Base-by-base conservation (phyloP, 192 early-diverging fungal genomes). In the Dispira simplex region DNA sequence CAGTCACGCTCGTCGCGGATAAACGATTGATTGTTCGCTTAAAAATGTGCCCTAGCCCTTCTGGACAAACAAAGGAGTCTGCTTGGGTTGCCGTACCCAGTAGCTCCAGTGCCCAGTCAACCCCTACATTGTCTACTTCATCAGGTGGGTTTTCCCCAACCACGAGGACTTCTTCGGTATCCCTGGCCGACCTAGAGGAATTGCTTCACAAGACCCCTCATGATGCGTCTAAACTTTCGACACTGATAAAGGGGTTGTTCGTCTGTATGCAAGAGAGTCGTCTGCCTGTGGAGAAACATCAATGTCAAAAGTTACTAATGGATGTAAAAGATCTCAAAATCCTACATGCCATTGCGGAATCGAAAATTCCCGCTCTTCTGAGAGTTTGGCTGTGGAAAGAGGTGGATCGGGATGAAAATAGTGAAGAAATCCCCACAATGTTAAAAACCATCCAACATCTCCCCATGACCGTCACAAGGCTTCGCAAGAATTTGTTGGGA, bases 391-490 rank as follows among this genome's bases (percentile, higher is more conserved):
- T 44, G 27, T 18, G 32, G 11, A 44, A 60, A 44, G 26, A 16
- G 14, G 18, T 60, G 12, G 44, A 60, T 5, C 58, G 44, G 26
- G 25, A 44, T 18, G 39, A 43, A 2, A 18, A 43, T 44, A 23
- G 48, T 20, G 32, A 12, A 14, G 12, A 20, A 18, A 16, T 60
- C 3, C 14, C 8, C 2, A 27, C 0, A 10, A 16, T 44, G 26
- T 13, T 60, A 44, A 18, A 44, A 60, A 44, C 39, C 21, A 44
- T 44, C 39, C 39, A 28, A 3, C 58, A 60, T 21, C 58, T 60
- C 10, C 58, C 58, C 32, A 60, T 60, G 58, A 60, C 26, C 1
- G 58, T 60, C 14, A 32, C 32, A n/a, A 28, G 58, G 1, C 43
- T 60, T 18, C 58, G 27, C 14, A 12, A 28, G 26, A 60, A 8